Evolutionary conservation across 225 moss, liverwort and hornwort genomes (phyloP).

Genomic region (Sphagnum tenellum): DNA sequence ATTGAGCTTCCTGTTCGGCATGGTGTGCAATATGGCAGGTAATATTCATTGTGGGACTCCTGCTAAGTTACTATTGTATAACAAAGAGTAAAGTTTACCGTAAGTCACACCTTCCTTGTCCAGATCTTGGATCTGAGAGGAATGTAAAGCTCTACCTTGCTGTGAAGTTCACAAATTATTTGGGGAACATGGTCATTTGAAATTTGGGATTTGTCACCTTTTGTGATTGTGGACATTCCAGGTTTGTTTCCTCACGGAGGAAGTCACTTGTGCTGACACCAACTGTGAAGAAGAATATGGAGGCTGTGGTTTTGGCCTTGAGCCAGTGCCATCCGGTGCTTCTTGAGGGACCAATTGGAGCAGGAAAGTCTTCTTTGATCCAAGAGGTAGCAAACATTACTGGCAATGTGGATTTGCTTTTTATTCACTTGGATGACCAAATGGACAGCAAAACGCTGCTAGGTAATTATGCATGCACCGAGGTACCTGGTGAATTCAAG

Average conservation of each 20-base stretch:
- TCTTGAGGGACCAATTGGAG: conserved; percentile 88
- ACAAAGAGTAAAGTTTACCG: too few species aligned
- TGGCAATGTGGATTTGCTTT: conserved; percentile 80
- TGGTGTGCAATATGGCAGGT: conserved; percentile 41
- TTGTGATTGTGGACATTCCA: conserved; percentile 3
- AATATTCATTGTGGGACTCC: background rate
- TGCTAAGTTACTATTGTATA: too few species aligned
- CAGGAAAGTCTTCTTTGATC: conserved; percentile 83
- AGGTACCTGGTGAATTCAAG: conserved; percentile 93
- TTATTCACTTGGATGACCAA: conserved; percentile 93
- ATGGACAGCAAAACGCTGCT: conserved; percentile 98
- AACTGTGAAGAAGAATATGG: conserved; percentile 73
- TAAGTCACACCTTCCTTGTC: too few species aligned
- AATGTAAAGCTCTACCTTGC: too few species aligned
- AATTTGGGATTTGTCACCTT: too few species aligned
- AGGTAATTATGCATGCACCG: conserved; percentile 86
- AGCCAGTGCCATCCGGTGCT: conserved; percentile 83
- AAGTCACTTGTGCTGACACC: conserved; percentile 69
- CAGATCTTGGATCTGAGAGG: too few species aligned
- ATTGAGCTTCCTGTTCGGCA: conserved; percentile 74
- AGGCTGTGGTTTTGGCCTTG: conserved; percentile 88
- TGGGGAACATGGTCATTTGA: too few species aligned
- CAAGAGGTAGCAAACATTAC: conserved; percentile 76
- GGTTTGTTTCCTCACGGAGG: conserved; percentile 21
- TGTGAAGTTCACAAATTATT: too few species aligned